Base-by-base conservation (phyloP, 768 basidiomycete species). In the Suillus hirtellus region DNA sequence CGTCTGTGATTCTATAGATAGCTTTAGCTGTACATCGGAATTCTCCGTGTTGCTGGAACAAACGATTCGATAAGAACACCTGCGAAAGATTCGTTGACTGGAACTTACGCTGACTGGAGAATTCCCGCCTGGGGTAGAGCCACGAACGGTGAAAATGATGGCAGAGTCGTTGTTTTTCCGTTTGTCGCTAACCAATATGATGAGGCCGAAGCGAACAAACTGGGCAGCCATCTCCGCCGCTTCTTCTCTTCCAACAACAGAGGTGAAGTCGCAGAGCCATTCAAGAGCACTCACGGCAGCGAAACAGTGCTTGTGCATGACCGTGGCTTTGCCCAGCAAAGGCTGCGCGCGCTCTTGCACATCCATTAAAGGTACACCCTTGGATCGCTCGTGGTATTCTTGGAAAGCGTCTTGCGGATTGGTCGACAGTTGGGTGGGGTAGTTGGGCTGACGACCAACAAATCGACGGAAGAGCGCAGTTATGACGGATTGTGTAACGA, bases 191-290 rank as follows among this genome's bases (percentile, higher is more conserved):
- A 96, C 93, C 49, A 99, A 81, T 3, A 80, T 78, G 76, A 99
- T 90, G 66, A 96, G 87, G 46, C 95, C 93, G 70, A 95, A 97
- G 60, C 97, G 89, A 53, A 98, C 95, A 70, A 99, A 98, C 74
- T 99, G 97, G 4, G 96, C 97, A 2, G 93, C 90, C 87, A 99
- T 92, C 80, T 99, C 97, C 12, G 95, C 93, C 0, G 95, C 96
- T 75, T 99, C 97, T 71, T 99, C 97, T 60, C 93, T 82, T 27
- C 95, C 95, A 40, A 95, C 93, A 40, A 96, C 93, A 1, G 96
- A 97, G 0, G 97, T 95, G 69, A 95, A 97, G 75, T 99, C 97
- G 73, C 93, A 92, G 46, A 99, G 86, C 97, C 97, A 99, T 76
- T 99, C 96, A 61, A 98, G 81, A 0, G 93, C 95, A 52, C 85